Evolutionary conservation across 2,329 filamentous ascomycete species (phyloP).

Genomic region (Ilyonectria destructans): DNA sequence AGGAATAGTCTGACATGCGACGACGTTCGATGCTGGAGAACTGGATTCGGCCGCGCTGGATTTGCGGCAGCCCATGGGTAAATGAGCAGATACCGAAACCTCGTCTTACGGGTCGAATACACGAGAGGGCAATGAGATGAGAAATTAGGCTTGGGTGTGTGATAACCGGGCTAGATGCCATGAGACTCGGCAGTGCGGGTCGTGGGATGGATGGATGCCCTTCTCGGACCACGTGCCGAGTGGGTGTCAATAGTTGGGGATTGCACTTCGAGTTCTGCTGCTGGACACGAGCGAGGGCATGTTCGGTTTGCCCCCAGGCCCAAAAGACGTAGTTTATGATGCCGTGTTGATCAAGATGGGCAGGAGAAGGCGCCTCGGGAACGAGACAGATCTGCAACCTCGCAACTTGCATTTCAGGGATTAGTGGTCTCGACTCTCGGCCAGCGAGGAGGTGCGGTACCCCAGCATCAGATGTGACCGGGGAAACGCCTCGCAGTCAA

Average conservation of each 20-base stretch:
- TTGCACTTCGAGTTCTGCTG: not conserved
- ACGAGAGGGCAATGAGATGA: not conserved
- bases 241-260: slow-evolving; percentile 7
- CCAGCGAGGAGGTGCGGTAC: slow-evolving; percentile 16
- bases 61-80: not conserved
- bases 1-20: not conserved
- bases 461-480: slow-evolving; percentile 24
- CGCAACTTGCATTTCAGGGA: slow-evolving; percentile 34
- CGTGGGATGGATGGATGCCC: slow-evolving; percentile 14
- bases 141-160: slow-evolving; percentile 10
- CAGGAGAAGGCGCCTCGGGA: slow-evolving; percentile 29
- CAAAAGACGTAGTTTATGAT: not conserved
- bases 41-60: not conserved
- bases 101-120: not conserved
- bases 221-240: slow-evolving; percentile 21
- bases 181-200: slow-evolving; percentile 14
- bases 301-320: not conserved
- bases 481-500: slow-evolving; percentile 27
- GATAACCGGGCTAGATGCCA: slow-evolving; percentile 6
- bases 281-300: not conserved
- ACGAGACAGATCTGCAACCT: slow-evolving; percentile 45
- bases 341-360: slow-evolving; percentile 31
- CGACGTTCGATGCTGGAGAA: not conserved
- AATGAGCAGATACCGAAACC: not conserved
- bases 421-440: not conserved